Evolutionary conservation across 805 yeast genomes (phyloP).

Genomic region (Monosporozyma aerobia): DNA sequence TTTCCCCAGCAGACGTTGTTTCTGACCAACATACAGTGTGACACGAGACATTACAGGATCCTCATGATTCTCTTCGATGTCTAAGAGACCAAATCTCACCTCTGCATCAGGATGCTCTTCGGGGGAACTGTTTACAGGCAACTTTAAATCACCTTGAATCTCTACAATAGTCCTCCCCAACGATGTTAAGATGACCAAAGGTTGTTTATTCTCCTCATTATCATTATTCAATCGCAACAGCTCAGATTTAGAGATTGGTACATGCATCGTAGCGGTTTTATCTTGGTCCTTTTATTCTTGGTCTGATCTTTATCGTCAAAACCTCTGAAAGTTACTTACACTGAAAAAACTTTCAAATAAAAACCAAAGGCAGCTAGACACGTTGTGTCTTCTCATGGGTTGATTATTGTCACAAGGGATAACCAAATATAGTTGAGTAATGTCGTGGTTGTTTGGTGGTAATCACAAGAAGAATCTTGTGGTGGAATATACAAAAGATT

Average conservation of each 20-base stretch:
- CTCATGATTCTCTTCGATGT: conserved; percentile 32
- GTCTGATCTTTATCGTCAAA: too few species aligned
- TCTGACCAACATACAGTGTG: conserved; percentile 53
- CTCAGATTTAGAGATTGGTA: neutral
- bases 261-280: neutral
- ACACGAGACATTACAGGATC: neutral
- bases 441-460: neutral
- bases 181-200: conserved; percentile 31
- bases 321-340: too few species aligned
- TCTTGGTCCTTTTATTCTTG: too few species aligned
- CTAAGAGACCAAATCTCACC: conserved; percentile 21
- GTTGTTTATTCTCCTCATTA: conserved; percentile 6
- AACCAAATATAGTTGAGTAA: too few species aligned
- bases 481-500: neutral
- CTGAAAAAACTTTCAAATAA: too few species aligned
- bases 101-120: conserved; percentile 14
- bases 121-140: conserved; percentile 6
- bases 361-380: too few species aligned
- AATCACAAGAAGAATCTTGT: neutral
- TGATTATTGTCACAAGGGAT: too few species aligned
- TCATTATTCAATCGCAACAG: neutral
- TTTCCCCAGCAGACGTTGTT: conserved; percentile 60
- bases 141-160: conserved; percentile 62
- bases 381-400: too few species aligned
- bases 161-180: conserved; percentile 54